Base-by-base conservation (phyloP, 371 early-diverging fungal genomes). In the Actinomortierella ambigua region DNA sequence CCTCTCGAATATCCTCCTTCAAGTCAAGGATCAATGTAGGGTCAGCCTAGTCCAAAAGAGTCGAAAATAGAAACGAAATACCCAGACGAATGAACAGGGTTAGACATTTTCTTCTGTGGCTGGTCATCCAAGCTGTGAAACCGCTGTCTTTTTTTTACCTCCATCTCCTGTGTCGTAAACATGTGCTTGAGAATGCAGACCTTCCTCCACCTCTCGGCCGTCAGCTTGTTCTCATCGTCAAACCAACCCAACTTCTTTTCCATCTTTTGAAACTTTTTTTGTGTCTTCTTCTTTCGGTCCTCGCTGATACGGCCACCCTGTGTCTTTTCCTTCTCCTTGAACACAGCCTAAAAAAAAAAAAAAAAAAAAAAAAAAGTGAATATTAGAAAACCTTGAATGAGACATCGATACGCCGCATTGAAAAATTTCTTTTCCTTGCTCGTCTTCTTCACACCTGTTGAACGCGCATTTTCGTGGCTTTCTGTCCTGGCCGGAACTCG, bases 151-250 rank as follows among this genome's bases (percentile, higher is more conserved):
- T 15, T 58, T 20, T 48, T 52, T 82, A 88, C 90, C 77, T 96
- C 94, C 3, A 98, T 64, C 76, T 98, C 97, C 52, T 89, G 76
- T 23, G 86, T 79, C 2, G 95, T 93, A 68, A 96, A 98, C 97
- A 98, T 96, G 65, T 94, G 86, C 76, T 95, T 95, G 47, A 98
- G 77, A 49, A 97, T 88, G 11, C 96, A 96, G 52, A 93, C 89
- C 51, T 90, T 90, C 53, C 77, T 77, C 67, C 88, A 90, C 64
- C 91, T 89, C 20, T 93, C 93, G 9, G 83, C 71, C 63, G 87
- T 91, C 44, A 86, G 86, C 22, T 88, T 86, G 7, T 67, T 69
- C 50, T 88, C 88, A n/a, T 87, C 88, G 15, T 98, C 97, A 52
- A 88, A 85, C 98, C 97, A 98, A 59, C 93, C 95, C 40, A 96